phyloP scores from a whole-genome alignment of 805 yeast species.

The Nadsonia fulvescens region DNA sequence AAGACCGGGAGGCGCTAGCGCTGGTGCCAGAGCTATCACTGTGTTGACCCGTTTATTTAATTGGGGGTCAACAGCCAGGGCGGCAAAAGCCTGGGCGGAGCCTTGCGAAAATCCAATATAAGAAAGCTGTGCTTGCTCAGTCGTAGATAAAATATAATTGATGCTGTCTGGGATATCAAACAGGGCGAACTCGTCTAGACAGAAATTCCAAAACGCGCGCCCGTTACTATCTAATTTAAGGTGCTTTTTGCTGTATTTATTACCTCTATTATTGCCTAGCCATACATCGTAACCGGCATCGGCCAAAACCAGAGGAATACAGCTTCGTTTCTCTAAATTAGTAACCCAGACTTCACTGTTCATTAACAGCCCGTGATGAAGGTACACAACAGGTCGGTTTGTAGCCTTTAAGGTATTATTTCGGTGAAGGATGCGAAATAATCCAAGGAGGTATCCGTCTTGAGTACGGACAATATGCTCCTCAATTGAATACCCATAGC shows the following conservation, averaged over 20 bases:
- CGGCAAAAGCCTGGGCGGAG: conserved; percentile 81
- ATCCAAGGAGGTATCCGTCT: conserved; percentile 59
- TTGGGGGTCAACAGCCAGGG: conserved; percentile 43
- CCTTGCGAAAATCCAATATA: conserved; percentile 91
- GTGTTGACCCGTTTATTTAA: conserved; percentile 35
- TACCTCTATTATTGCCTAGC: conserved; percentile 86
- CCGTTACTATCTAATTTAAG: conserved; percentile 24
- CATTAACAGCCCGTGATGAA: conserved; percentile 88
- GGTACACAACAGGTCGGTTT: conserved; percentile 36
- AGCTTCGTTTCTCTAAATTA: conserved; percentile 26
- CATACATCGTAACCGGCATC: conserved; percentile 86
- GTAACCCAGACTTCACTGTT: conserved; percentile 70
- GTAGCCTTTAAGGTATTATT: conserved; percentile 1
- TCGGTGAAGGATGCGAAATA: conserved; percentile 38
- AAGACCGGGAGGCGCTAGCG: conserved; percentile 79
- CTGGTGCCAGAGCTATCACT: conserved; percentile 82
- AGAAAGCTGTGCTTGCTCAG: conserved; percentile 28
- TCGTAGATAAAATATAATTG: conserved; percentile 43
- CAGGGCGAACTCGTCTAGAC: conserved; percentile 79
- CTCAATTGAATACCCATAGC: conserved; percentile 56
- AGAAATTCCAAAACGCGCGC: conserved; percentile 68
- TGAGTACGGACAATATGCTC: conserved; percentile 60
- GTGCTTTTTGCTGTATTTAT: conserved; percentile 81
- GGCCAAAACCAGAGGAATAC: conserved; percentile 58
- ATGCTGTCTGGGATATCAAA: conserved; percentile 78